Base-by-base conservation (phyloP, 371 early-diverging fungal genomes). In the Mucor sp. region DNA sequence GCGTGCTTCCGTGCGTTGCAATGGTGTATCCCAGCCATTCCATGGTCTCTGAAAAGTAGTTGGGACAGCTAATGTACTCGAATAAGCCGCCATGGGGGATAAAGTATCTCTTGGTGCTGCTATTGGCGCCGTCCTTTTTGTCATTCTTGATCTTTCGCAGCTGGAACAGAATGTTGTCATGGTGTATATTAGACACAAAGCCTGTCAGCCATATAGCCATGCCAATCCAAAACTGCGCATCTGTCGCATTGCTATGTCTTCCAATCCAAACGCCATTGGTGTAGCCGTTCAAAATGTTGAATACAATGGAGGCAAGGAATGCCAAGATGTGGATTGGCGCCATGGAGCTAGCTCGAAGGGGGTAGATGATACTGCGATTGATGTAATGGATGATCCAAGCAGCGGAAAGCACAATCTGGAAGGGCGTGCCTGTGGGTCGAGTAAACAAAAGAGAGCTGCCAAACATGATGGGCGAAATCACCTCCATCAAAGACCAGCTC, bases 21-120 rank as follows among this genome's bases (percentile, higher is more conserved):
- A 91, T 27, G 1, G 87, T 83, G 74, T 68, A 90, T 1, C 92
- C 92, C 1, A 62, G 61, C 92, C 92, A 91, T 69, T 91, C 91
- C 0, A 89, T 59, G 0, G 74, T 33, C 62, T 91, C 92, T 57
- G 85, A 77, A 23, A 91, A 70, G 65, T 88, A 91, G 63, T 87
- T 87, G 3, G 92, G 89, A 65, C 90, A 88, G 35, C 88, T 84
- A 27, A 91, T 75, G 21, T 81, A 75, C 14, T 73, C 57, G 69
- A 83, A 90, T 35, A 89, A 66, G 0, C 83, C 85, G 33, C 87
- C 88, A 15, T 65, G 32, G 0, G 92, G 92, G 12, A 91, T 78
- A 57, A 71, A 71, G 60, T 91, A 90, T 11, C 30, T 56, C 66
- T 30, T 67, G 39, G 14, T 62, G 39, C 4, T 56, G 63, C 19